phyloP scores from a whole-genome alignment of 257 asterid genomes.

The Solanum acaule region DNA sequence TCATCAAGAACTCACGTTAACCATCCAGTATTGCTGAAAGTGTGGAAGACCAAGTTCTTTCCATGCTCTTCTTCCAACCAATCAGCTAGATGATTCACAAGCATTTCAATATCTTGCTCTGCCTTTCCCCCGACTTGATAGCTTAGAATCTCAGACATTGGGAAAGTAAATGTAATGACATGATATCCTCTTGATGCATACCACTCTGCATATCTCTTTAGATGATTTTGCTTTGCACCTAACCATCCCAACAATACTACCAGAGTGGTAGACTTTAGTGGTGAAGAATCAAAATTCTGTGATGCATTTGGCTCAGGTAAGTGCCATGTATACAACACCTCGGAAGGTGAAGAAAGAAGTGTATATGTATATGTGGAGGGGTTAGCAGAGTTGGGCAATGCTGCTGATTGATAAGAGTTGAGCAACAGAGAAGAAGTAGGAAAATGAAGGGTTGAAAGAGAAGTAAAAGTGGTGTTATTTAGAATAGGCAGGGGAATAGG shows the following conservation, averaged over 20 bases:
- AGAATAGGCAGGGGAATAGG: constrained; percentile 45
- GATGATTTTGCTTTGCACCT: constrained; percentile 91
- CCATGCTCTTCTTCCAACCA: constrained; percentile 91
- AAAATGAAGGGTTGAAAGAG: constrained; percentile 15
- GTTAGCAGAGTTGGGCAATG: constrained; percentile 47
- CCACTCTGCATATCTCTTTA: constrained; percentile 81
- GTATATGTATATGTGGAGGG: constrained; percentile 29
- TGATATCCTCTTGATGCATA: constrained; percentile 82
- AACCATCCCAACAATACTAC: constrained; percentile 95
- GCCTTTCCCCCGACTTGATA: constrained; percentile 91
- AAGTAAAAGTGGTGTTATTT: constrained; percentile 18
- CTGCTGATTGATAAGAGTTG: constrained; percentile 41
- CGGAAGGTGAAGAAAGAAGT: constrained; percentile 32
- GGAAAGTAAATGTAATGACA: constrained; percentile 82
- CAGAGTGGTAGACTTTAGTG: constrained; percentile 63
- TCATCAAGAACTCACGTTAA: constrained; percentile 50
- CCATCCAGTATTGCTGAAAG: constrained; percentile 95
- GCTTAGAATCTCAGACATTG: constrained; percentile 75
- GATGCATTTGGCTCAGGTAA: constrained; percentile 62
- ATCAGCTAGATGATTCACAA: constrained; percentile 76
- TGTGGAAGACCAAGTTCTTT: constrained; percentile 81
- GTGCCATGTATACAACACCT: constrained; percentile 75
- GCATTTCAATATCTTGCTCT: constrained; percentile 63
- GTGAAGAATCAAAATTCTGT: constrained; percentile 30
- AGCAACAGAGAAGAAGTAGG: constrained; percentile 35